Conservation (phyloP, 1,284 basidiomycete genomes). For the Cryptococcus depauperatus region DNA sequence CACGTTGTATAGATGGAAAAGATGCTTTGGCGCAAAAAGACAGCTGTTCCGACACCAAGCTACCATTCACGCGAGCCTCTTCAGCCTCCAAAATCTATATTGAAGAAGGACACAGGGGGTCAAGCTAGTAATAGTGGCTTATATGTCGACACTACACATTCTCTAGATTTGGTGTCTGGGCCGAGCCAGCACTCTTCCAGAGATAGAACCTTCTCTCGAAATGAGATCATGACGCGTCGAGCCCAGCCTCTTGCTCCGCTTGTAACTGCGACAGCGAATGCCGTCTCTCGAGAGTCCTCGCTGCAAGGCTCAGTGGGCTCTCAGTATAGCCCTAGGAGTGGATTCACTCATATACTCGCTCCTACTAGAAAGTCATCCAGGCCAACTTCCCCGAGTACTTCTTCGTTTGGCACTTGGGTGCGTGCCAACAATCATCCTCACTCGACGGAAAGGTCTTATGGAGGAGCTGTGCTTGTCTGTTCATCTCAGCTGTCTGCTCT, state of each 20-base stretch:
- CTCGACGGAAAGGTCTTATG: background rate
- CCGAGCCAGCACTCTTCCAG: background rate
- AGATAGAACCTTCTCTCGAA: background rate
- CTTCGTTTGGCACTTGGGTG: constrained; percentile 28
- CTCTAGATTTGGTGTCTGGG: background rate
- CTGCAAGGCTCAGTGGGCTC: background rate
- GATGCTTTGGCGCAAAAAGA: constrained; percentile 30
- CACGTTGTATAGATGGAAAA: background rate
- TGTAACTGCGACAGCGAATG: constrained; percentile 11
- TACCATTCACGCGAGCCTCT: constrained; percentile 5
- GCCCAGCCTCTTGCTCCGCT: constrained; percentile 7
- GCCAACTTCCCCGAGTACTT: constrained; percentile 26
- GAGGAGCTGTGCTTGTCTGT: background rate
- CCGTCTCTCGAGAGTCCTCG: background rate
- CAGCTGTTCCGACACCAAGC: constrained; percentile 3
- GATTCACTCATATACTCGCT: background rate
- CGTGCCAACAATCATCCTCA: constrained; percentile 11
- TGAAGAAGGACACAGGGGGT: constrained; percentile 19
- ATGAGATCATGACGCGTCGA: constrained; percentile 1
- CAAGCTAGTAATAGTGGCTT: constrained; percentile 21
- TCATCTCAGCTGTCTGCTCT: constrained; percentile 5
- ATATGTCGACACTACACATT: constrained; percentile 9
- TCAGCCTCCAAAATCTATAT: constrained; percentile 26
- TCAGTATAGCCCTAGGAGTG: background rate
- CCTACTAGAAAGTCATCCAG: constrained; percentile 22